Conservation (phyloP, 148 eudicot genomes). For the Heliamphora exappendiculata region DNA sequence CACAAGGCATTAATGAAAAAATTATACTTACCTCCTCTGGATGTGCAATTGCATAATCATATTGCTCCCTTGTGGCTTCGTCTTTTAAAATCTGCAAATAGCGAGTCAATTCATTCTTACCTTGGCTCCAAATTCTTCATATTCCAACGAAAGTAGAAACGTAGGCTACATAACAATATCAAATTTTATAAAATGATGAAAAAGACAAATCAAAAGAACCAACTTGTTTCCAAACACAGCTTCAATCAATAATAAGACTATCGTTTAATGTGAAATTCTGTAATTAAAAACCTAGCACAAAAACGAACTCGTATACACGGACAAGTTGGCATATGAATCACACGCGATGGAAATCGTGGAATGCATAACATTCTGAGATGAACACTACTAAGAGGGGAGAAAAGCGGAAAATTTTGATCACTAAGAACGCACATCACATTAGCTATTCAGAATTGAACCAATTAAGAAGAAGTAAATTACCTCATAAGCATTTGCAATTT, state of each 20-base stretch:
- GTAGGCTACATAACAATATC: background rate
- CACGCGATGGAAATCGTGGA: background rate
- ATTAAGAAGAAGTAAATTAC: constrained; percentile 20
- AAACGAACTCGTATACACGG: background rate
- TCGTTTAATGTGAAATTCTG: background rate
- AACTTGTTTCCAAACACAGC: background rate
- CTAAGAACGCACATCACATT: background rate
- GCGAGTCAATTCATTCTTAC: constrained; percentile 1
- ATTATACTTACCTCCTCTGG: constrained; percentile 72
- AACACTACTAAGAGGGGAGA: background rate
- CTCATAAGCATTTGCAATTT: constrained; percentile 91
- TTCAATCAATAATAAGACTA: background rate
- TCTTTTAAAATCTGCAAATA: constrained; percentile 75
- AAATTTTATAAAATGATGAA: background rate
- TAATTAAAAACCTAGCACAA: background rate
- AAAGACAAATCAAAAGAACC: no score
- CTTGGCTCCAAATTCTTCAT: background rate
- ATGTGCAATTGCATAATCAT: constrained; percentile 94
- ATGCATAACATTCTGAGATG: background rate
- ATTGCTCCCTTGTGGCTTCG: constrained; percentile 72
- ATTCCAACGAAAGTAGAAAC: background rate
- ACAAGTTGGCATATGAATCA: background rate
- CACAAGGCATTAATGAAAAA: background rate
- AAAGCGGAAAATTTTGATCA: background rate
- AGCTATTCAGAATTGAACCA: background rate